phyloP scores from a whole-genome alignment of 2,329 filamentous ascomycete genomes.

The Graphium sp. region DNA sequence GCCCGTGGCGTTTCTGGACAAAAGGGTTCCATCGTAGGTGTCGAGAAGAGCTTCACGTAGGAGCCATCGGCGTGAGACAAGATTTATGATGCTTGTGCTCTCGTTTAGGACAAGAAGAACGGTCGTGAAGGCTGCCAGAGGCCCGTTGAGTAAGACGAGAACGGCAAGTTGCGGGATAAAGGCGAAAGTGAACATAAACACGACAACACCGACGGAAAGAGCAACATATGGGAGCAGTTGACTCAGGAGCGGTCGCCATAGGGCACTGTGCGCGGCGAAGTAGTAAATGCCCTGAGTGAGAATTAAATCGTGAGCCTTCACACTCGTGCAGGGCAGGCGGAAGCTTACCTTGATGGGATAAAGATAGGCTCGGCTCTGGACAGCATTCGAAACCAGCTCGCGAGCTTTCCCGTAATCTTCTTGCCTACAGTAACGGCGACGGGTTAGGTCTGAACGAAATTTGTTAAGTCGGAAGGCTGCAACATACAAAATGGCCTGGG shows the following conservation, averaged over 20 bases:
- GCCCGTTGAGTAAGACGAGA: constrained; percentile 72
- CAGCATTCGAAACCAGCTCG: constrained; percentile 43
- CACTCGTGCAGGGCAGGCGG: too few relatives aligned
- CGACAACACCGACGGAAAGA: constrained; percentile 56
- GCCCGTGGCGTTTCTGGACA: constrained; percentile 29
- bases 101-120: constrained; percentile 50
- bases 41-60: constrained; percentile 72
- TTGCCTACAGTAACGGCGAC: constrained; percentile 16
- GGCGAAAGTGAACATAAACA: constrained; percentile 73
- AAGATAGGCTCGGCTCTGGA: constrained; percentile 46
- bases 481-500: constrained; percentile 22
- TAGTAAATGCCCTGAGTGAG: constrained; percentile 37
- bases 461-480: neutral
- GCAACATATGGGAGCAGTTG: constrained; percentile 44
- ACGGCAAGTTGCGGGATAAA: constrained; percentile 75
- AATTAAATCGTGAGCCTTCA: too few relatives aligned
- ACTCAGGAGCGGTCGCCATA: constrained; percentile 42
- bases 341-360: constrained; percentile 57
- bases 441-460: constrained; percentile 5
- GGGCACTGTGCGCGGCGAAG: constrained; percentile 33
- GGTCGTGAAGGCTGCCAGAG: constrained; percentile 58
- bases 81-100: constrained; percentile 39
- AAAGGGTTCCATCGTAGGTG: constrained; percentile 65
- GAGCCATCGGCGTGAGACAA: constrained; percentile 51
- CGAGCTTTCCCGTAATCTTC: constrained; percentile 51